These are phyloP conservation scores for Trypanosoma caninum DNA, from an alignment of 208 protist genomes.

Conservation along the genomic window DNA sequence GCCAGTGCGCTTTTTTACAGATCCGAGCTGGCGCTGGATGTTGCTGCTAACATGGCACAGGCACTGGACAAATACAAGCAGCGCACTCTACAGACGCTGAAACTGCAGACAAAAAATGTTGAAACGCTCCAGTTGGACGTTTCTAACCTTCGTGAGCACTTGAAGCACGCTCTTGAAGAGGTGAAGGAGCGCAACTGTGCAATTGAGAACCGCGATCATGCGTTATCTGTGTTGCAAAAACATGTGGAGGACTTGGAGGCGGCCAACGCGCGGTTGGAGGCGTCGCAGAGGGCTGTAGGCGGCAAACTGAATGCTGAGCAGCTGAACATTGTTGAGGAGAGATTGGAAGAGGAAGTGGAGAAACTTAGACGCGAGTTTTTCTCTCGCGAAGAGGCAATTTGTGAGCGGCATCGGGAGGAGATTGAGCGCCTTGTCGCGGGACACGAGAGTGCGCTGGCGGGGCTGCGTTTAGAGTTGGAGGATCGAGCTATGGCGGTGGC, in stretches of 20 bases:
- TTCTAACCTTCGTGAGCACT: slow-evolving; percentile 32
- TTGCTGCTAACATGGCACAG: not conserved
- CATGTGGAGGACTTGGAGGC: slow-evolving; percentile 39
- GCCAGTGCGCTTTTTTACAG: not conserved
- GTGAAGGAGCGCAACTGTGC: slow-evolving; percentile 36
- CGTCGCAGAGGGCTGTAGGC: slow-evolving; percentile 5
- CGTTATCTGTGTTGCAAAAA: slow-evolving; percentile 33
- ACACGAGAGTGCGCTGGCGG: slow-evolving; percentile 50
- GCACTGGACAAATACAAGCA: slow-evolving; percentile 42
- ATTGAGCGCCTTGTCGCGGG: slow-evolving; percentile 42
- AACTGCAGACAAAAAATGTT: slow-evolving; percentile 50
- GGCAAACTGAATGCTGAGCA: slow-evolving; percentile 61
- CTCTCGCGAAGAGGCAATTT: slow-evolving; percentile 39
- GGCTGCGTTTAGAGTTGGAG: slow-evolving; percentile 40
- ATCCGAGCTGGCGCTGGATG: slow-evolving; percentile 3
- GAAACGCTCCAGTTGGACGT: slow-evolving; percentile 50
- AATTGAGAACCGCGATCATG: slow-evolving; percentile 38
- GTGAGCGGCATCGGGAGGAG: slow-evolving; percentile 65
- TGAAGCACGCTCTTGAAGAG: slow-evolving; percentile 23
- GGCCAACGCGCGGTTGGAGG: slow-evolving; percentile 26
- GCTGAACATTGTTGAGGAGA: slow-evolving; percentile 40
- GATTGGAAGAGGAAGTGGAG: slow-evolving; percentile 45
- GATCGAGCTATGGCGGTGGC: slow-evolving; percentile 13
- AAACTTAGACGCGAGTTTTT: slow-evolving; percentile 44
- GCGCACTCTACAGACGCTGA: slow-evolving; percentile 32